Base-by-base conservation (phyloP, 1,284 basidiomycete genomes). In the Cystobasidiaceae sp. region DNA sequence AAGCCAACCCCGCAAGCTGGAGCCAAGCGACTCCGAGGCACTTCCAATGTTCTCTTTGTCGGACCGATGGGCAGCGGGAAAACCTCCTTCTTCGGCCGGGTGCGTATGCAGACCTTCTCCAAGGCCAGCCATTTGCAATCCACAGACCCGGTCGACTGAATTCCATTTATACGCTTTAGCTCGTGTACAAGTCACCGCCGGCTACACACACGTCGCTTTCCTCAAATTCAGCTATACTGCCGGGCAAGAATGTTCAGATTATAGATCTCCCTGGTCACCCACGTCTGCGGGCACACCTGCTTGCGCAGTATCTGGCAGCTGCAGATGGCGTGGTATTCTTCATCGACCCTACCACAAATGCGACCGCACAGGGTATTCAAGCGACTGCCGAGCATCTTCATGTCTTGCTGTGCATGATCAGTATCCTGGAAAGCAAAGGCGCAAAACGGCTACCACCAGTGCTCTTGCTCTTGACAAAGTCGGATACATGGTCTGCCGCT, bases 241-340 rank as follows among this genome's bases (percentile, higher is more conserved):
- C 55, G 32, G 63, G 55, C 17, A 45, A 52, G 56, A 66, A 66
- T 21, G 46, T 66, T 34, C 39, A 61, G 43, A 25, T 73, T 34
- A 68, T 73, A 60, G 72, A 73, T 59, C 57, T 67, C 28, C 72
- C 72, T 5, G 72, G 72, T 2, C 72, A 73, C 55, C 67, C 71
- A 17, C 71, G 72, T 6, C 60, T 73, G 4, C 71, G 72, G 30
- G 69, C 72, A 6, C 69, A 70, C 7, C 50, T 68, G 11, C 70
- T 73, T 28, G 70, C 71, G n/a, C 71, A 71, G 37, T 68, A 69
- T 64, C 67, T 73, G 4, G 69, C 71, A 0, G 55, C 68, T 0
- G 70, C 72, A 1, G 66, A 69, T 44, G 70, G 69, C 3, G 37
- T 73, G 30, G 67, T 72, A 54, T 73, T 71, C 34, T 56, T 66